Percentiles rank a stretch among this genome's conserved stretches.
phyloP scores from a whole-genome alignment of 257 asterid genomes.

The Nicotiana undulata region DNA sequence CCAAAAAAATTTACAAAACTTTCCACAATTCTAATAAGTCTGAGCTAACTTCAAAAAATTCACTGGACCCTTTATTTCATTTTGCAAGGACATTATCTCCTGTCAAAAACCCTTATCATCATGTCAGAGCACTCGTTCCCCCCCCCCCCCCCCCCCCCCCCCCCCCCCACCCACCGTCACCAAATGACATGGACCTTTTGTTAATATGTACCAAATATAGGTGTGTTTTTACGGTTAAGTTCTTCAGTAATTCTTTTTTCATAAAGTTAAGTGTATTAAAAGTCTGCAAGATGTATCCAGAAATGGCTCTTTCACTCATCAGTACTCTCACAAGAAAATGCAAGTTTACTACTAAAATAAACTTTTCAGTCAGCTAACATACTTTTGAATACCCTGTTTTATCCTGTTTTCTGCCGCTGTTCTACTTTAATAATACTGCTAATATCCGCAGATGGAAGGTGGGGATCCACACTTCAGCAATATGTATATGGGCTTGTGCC shows the following conservation, averaged over 20 bases:
- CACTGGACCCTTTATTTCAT: not conserved
- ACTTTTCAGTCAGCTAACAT: not conserved
- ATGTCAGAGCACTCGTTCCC: not conserved
- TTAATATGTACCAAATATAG: not conserved
- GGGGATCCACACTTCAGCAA: constrained; percentile 6
- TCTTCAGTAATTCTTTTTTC: too few relatives aligned
- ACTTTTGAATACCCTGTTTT: not conserved
- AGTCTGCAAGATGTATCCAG: too few relatives aligned
- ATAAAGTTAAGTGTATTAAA: too few relatives aligned
- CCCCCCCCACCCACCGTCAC: too few relatives aligned
- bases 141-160: too few relatives aligned
- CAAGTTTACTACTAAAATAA: not conserved
- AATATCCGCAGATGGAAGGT: constrained; percentile 2
- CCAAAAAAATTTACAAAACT: not conserved
- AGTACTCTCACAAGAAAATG: not conserved
- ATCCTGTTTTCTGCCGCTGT: not conserved
- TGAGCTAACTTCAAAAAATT: not conserved
- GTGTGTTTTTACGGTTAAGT: too few relatives aligned
- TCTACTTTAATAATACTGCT: not conserved
- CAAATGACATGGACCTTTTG: not conserved
- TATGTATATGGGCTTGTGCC: constrained; percentile 1
- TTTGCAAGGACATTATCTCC: not conserved
- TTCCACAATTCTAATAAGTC: not conserved
- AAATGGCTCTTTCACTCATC: not conserved
- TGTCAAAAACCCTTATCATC: not conserved